These are phyloP conservation scores for Blastobotrys persicus DNA, from an alignment of 1,139 yeast genomes.

Conservation along the genomic window DNA sequence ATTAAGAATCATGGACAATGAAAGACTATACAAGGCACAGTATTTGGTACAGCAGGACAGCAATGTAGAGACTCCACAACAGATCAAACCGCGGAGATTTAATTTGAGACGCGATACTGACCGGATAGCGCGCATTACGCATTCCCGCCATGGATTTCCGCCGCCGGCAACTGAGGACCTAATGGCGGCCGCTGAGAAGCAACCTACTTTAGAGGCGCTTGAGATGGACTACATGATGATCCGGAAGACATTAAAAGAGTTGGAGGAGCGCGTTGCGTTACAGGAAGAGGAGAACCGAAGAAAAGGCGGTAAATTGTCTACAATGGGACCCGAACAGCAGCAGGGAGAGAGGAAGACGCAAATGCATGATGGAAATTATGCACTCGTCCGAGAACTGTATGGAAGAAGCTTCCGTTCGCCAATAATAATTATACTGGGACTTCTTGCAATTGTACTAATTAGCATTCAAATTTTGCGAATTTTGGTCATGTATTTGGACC, in stretches of 20 bases:
- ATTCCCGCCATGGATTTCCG: conserved; percentile 3
- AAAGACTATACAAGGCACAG: conserved; percentile 1
- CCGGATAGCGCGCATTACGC: conserved; percentile 15
- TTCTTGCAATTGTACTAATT: not conserved
- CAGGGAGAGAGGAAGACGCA: not conserved
- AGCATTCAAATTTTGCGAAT: conserved; percentile 7
- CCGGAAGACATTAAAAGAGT: conserved; percentile 21
- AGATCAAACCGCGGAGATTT: conserved; percentile 9
- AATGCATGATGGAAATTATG: too few relatives aligned
- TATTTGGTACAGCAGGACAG: conserved; percentile 5
- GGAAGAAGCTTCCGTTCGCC: not conserved
- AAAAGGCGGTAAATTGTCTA: not conserved
- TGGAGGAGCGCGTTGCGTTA: conserved; percentile 24
- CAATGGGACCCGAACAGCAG: not conserved
- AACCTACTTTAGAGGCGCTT: conserved; percentile 15
- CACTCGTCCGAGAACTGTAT: not conserved
- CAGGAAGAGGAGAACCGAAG: conserved; percentile 22
- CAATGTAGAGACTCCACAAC: not conserved
- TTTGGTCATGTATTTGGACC: conserved; percentile 14
- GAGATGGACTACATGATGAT: conserved; percentile 26
- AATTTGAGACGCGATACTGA: conserved; percentile 12
- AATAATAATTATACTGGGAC: not conserved
- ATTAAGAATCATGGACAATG: conserved; percentile 1
- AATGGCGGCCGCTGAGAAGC: conserved; percentile 9
- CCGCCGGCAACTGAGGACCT: conserved; percentile 11